These are phyloP conservation scores for Aspergillus sp. DNA, from an alignment of 2,329 filamentous ascomycete species.

Conservation along the genomic window DNA sequence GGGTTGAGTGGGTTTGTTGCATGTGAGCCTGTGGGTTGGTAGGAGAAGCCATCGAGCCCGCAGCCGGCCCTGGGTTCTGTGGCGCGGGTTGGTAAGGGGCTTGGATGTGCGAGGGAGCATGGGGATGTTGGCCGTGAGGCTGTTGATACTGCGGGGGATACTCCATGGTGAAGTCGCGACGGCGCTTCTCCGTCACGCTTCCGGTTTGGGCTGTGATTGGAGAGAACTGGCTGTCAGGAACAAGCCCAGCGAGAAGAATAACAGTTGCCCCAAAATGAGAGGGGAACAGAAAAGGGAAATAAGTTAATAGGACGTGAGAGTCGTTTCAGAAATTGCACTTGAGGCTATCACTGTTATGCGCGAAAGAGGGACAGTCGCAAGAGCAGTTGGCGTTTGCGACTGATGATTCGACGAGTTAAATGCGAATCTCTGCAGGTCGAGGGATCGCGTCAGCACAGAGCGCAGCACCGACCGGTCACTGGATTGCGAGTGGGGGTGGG, in stretches of 20 bases:
- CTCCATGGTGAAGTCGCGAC: conserved; percentile 57
- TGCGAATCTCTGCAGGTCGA: conserved; percentile 34
- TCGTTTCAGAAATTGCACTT: conserved; percentile 18
- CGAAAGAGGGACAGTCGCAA: conserved; percentile 18
- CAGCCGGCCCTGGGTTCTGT: conserved; percentile 40
- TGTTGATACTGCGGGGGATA: conserved; percentile 70
- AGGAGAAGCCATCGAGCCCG: conserved; percentile 63
- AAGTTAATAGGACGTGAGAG: conserved; percentile 16
- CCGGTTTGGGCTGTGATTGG: conserved; percentile 14
- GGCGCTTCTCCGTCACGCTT: conserved; percentile 21
- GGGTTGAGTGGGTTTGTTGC: conserved; percentile 53
- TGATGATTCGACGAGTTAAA: conserved; percentile 40
- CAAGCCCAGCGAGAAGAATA: conserved; percentile 14
- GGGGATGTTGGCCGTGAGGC: conserved; percentile 58
- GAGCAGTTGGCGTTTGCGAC: conserved; percentile 16
- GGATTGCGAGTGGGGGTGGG: conserved; percentile 26
- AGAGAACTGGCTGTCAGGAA: conserved; percentile 11
- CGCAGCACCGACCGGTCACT: conserved; percentile 40
- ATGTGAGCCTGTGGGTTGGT: conserved; percentile 65
- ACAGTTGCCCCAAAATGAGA: conserved; percentile 10
- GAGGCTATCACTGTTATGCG: conserved; percentile 21
- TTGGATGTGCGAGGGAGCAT: conserved; percentile 54
- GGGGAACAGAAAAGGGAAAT: conserved; percentile 10
- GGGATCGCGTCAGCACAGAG: conserved; percentile 39
- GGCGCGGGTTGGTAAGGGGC: conserved; percentile 61